A percentile compares a stretch with the other conserved stretches of the same genome.
Evolutionary conservation across 495 filamentous ascomycete genomes (phyloP).

Genomic region (Pseudoneurospora amorphoporcata): DNA sequence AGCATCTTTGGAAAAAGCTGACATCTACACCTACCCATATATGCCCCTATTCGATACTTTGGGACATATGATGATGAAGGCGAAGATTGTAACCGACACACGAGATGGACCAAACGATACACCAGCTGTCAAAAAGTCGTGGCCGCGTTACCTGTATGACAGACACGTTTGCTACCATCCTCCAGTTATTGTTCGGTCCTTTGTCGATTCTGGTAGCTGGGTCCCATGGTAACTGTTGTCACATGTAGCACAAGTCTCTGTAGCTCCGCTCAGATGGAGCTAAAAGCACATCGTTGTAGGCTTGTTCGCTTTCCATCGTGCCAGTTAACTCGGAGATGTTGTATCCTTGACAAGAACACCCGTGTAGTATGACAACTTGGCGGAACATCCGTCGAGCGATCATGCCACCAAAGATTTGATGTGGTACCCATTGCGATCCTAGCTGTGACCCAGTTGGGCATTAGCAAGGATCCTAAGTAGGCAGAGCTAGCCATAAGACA

Average conservation of each 20-base stretch:
- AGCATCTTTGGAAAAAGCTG: background rate
- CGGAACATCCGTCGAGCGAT: background rate
- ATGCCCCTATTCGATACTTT: background rate
- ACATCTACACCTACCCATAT: background rate
- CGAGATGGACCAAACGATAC: background rate
- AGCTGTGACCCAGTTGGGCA: background rate
- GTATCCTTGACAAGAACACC: background rate
- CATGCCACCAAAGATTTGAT: background rate
- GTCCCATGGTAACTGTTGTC: background rate
- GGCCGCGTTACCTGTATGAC: background rate
- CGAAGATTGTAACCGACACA: background rate
- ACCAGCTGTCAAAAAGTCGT: background rate
- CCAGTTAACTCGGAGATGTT: background rate
- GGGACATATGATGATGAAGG: background rate
- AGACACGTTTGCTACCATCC: background rate
- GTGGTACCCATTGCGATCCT: background rate
- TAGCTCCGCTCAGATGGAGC: background rate
- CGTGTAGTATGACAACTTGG: background rate
- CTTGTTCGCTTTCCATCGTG: background rate
- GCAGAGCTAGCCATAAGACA: background rate
- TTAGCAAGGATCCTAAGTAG: background rate
- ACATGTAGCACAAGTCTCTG: background rate
- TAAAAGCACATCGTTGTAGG: background rate
- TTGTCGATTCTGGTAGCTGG: background rate
- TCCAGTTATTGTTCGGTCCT: background rate